phyloP scores from a whole-genome alignment of 352 stramenopile genomes.

The Globisporangium splendens region DNA sequence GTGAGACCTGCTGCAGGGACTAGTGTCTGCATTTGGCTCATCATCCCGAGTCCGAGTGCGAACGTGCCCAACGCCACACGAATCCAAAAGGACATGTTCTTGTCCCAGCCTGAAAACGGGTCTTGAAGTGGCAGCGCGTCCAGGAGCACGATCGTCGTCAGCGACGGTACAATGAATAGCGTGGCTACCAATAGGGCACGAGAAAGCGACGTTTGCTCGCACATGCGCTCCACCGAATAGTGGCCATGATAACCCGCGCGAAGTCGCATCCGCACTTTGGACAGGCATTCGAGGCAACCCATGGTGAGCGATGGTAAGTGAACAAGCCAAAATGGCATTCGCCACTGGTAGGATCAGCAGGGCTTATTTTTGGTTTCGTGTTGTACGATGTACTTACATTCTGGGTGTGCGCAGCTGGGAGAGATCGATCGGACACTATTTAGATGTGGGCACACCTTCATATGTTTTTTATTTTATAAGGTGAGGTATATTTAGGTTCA shows the following conservation, averaged over 20 bases:
- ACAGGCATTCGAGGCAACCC: no score
- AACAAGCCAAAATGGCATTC: no score
- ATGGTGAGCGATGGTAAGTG: no score
- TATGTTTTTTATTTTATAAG: no score
- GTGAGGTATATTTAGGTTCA: no score
- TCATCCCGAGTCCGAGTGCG: background rate
- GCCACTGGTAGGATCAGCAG: no score
- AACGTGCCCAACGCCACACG: background rate
- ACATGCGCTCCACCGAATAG: background rate
- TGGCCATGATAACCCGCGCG: background rate
- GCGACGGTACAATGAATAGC: constrained; percentile 5
- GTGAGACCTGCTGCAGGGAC: background rate
- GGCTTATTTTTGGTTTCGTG: no score
- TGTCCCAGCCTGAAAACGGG: constrained; percentile 3
- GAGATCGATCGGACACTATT: no score
- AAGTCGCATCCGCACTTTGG: background rate
- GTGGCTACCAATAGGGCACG: background rate
- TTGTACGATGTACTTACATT: no score
- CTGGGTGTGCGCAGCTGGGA: no score
- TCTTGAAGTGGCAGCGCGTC: constrained; percentile 9
- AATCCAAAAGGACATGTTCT: background rate
- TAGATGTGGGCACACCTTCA: no score
- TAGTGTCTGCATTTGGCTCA: background rate
- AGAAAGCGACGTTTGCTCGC: background rate
- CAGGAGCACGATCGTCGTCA: constrained; percentile 7